Base-by-base conservation (phyloP, 1,284 basidiomycete genomes). In the Lentinula novae-zelandiae region DNA sequence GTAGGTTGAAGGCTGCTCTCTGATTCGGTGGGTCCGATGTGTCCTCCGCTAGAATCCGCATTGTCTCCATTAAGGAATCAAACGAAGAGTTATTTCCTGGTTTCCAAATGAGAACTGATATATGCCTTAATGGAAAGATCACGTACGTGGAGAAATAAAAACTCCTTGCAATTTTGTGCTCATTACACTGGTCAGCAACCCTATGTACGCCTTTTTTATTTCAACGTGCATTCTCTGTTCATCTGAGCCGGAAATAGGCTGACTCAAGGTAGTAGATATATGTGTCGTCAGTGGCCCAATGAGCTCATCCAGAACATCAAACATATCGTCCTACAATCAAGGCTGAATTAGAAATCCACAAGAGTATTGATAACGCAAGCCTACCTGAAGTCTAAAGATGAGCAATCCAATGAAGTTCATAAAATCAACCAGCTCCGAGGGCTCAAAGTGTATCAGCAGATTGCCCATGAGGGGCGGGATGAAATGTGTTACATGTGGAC, bases 381-480 rank as follows among this genome's bases (percentile, higher is more conserved):
- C 66, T 64, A 94, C 95, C 81, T 95, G 93, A 65, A 99, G 86
- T 70, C 93, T 93, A 74, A 97, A 94, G 63, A 96, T 90, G 62
- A 99, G 78, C 20, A 98, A 79, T 7, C 88, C 89, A 60, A 99
- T 89, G 78, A 99, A 99, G 70, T 89, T 90, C 80, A 99, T 88
- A 70, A 99, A 97, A 70, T 99, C 97, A 49, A 92, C 89, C 62
- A 99, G 78, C 74, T 99, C 97, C 7, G 89, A 85, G 0, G 94
- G 89, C 65, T 96, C 95, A 66, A 97, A 95, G 68, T 98, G 92
- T 5, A 89, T 84, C 53, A 99, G 83, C 33, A 99, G 84, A 69
- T 92, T 90, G 50, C 86, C 82, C 84, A 98, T 98, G 57, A 99
- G 77, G 22, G 87, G 78, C 5, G 95, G 93, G 56, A 97, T 93